Evolutionary conservation across 169 alveolate species (phyloP).

Genomic region (Plasmodium berghei): DNA sequence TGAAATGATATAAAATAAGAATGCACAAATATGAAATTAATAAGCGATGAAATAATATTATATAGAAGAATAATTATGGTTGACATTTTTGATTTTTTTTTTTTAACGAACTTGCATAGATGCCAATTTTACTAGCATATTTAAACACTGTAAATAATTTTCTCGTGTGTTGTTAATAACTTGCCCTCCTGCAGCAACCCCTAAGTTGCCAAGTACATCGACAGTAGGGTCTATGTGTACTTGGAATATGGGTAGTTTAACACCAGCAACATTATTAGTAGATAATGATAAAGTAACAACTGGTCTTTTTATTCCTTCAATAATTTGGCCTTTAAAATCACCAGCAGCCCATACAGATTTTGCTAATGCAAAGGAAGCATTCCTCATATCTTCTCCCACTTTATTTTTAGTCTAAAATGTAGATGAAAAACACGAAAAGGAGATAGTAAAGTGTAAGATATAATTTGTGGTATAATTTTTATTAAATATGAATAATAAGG

Average conservation of each 20-base stretch:
- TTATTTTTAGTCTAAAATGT: conserved; percentile 83
- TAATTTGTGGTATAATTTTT: not conserved
- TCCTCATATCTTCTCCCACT: conserved; percentile 93
- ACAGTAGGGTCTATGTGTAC: conserved; percentile 92
- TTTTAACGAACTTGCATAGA: conserved; percentile 90
- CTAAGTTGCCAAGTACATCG: conserved; percentile 86
- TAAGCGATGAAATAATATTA: not conserved
- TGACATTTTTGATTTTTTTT: not conserved
- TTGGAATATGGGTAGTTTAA: conserved; percentile 93
- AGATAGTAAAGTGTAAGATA: not conserved
- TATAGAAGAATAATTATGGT: not conserved
- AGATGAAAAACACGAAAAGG: not conserved
- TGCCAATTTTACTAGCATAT: conserved; percentile 93
- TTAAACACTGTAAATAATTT: conserved; percentile 84
- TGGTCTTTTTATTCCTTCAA: conserved; percentile 94
- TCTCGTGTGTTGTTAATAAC: conserved; percentile 88
- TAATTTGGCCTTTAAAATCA: conserved; percentile 90
- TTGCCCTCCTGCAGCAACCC: conserved; percentile 89
- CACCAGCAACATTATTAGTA: conserved; percentile 97
- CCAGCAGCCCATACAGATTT: conserved; percentile 97
- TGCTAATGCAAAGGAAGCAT: conserved; percentile 93
- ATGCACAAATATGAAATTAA: too few relatives aligned
- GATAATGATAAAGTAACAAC: conserved; percentile 92
- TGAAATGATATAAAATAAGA: conserved; percentile 80
- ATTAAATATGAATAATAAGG: too few relatives aligned